Conservation (phyloP, 2,329 filamentous ascomycete species). For the Beauveria pseudobassiana region DNA sequence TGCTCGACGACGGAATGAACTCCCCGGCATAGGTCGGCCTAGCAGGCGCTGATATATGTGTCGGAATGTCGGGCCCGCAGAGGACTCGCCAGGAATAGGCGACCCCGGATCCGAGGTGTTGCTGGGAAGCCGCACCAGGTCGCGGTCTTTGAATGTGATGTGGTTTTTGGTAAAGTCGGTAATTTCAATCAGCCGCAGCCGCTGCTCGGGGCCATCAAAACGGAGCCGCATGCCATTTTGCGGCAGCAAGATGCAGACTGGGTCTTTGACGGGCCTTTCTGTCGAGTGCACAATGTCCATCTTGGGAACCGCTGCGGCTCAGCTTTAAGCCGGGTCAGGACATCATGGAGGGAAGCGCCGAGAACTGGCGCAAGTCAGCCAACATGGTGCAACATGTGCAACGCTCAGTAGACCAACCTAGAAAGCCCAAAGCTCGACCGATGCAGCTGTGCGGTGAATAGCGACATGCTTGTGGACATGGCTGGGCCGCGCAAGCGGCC, state of each 20-base stretch:
- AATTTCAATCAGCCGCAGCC: slow-evolving; percentile 83
- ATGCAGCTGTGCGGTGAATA: slow-evolving; percentile 55
- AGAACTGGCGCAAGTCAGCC: slow-evolving; percentile 50
- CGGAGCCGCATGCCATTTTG: slow-evolving; percentile 82
- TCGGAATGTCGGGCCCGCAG: slow-evolving; percentile 65
- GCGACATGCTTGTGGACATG: slow-evolving; percentile 29
- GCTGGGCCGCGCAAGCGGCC: background rate
- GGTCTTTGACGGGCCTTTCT: slow-evolving; percentile 64
- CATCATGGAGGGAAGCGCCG: slow-evolving; percentile 84
- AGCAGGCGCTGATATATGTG: slow-evolving; percentile 92
- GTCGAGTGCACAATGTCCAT: slow-evolving; percentile 77
- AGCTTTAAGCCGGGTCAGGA: slow-evolving; percentile 79
- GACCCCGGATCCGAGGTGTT: slow-evolving; percentile 25
- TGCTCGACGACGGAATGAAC: slow-evolving; percentile 60
- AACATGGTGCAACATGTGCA: background rate
- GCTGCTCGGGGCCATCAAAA: slow-evolving; percentile 90
- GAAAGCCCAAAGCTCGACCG: slow-evolving; percentile 57
- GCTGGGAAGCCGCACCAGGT: slow-evolving; percentile 61
- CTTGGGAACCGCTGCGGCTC: slow-evolving; percentile 73
- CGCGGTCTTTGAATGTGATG: slow-evolving; percentile 72
- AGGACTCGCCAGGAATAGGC: slow-evolving; percentile 25
- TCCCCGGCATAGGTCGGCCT: slow-evolving; percentile 89
- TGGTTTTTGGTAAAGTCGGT: slow-evolving; percentile 80
- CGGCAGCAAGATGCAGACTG: slow-evolving; percentile 68
- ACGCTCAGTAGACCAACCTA: slow-evolving; percentile 27